phyloP scores from a whole-genome alignment of 202 grass and related monocot species.

The Carex arenaria region DNA sequence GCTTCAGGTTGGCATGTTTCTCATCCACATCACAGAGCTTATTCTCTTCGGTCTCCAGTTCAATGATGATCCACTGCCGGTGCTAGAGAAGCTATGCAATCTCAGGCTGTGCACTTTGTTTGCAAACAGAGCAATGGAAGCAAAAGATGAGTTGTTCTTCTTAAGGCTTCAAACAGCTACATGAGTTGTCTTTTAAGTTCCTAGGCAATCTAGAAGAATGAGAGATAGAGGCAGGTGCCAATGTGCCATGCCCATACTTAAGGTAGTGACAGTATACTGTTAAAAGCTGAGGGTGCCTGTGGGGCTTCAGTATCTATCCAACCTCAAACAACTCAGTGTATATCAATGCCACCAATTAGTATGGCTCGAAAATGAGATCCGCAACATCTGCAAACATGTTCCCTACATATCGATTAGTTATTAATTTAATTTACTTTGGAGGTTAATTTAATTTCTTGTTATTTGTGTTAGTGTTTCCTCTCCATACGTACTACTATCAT shows the following conservation, averaged over 20 bases:
- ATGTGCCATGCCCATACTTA: neutral
- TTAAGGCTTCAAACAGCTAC: neutral
- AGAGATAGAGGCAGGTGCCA: neutral
- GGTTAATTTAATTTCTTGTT: too few species aligned
- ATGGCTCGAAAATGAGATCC: neutral
- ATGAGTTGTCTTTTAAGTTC: rapidly evolving
- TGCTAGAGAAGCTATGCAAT: neutral
- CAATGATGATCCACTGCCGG: neutral
- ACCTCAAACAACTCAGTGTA: too few species aligned
- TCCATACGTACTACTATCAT: too few species aligned
- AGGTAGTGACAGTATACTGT: rapidly evolving
- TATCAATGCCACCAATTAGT: rapidly evolving
- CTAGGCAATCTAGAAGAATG: neutral
- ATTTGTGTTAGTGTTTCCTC: too few species aligned
- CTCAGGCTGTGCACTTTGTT: neutral
- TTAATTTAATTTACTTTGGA: too few species aligned
- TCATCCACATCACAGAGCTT: neutral
- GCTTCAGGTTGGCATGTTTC: too few species aligned
- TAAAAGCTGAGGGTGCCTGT: too few species aligned
- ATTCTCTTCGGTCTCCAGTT: rapidly evolving
- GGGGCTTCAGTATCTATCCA: too few species aligned
- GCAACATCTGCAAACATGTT: neutral
- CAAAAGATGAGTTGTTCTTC: neutral
- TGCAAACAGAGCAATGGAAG: rapidly evolving
- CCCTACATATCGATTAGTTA: neutral